Evolutionary conservation across 306 rosid species (phyloP).

Genomic region (Lotus japonicus): DNA sequence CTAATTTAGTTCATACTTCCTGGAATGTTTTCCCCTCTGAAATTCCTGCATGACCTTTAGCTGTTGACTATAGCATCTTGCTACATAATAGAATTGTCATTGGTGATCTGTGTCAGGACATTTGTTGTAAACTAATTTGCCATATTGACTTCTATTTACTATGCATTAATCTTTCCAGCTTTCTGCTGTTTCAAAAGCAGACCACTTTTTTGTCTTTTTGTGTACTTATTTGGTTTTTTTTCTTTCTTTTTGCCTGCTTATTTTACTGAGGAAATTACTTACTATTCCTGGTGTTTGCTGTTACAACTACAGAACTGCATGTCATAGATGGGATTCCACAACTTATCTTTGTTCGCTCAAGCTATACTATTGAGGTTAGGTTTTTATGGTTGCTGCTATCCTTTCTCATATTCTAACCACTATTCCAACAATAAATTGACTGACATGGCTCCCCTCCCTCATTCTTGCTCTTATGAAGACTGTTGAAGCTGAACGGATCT

Average conservation of each 20-base stretch:
- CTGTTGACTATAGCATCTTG: background rate
- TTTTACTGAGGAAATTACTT: constrained; percentile 17
- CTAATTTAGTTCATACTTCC: background rate
- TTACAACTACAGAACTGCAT: constrained; percentile 70
- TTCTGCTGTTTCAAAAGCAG: background rate
- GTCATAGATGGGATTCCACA: constrained; percentile 93
- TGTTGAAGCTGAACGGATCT: constrained; percentile 97
- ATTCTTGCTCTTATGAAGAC: constrained; percentile 42
- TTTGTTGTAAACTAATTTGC: background rate
- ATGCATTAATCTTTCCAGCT: background rate
- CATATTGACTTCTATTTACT: background rate
- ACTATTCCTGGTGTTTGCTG: constrained; percentile 21
- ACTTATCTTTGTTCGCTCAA: constrained; percentile 80
- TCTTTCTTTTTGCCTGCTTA: constrained; percentile 6
- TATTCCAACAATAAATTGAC: background rate
- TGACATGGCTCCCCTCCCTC: background rate
- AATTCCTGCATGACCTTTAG: background rate
- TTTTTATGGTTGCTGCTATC: constrained; percentile 13
- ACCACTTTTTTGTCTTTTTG: background rate
- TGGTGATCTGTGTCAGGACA: background rate
- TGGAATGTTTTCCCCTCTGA: background rate
- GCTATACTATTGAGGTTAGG: constrained; percentile 91
- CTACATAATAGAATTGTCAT: background rate
- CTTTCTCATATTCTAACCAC: background rate
- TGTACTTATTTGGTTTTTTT: background rate